Base-by-base conservation (phyloP, 208 protist species). In the Angomonas ambiguus region DNA sequence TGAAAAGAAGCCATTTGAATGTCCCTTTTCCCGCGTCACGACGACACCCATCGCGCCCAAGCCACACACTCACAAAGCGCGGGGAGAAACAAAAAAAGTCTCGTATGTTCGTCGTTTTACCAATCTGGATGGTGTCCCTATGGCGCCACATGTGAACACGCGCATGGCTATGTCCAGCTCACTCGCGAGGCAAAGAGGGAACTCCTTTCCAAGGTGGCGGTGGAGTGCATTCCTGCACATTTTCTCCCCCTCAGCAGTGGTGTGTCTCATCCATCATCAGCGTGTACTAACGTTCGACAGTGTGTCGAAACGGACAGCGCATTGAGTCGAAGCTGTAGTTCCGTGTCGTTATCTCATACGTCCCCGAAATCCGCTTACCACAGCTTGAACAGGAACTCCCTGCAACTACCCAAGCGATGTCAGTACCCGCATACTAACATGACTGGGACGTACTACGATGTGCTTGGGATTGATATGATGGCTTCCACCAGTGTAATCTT, bases 371-470 rank as follows among this genome's bases (percentile, higher is more conserved):
- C n/a, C n/a, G n/a, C n/a, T n/a, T n/a, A n/a, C n/a, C n/a, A n/a
- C n/a, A n/a, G n/a, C n/a, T n/a, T n/a, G n/a, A n/a, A n/a, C n/a
- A n/a, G n/a, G n/a, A n/a, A n/a, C n/a, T 24, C n/a, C 49, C 49
- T 91, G 71, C 77, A 74, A 32, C 77, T 93, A 6, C 87, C 90
- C 0, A 56, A 72, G 49, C 84, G 83, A 68, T 95, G 90, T 79
- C 80, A 76, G 64, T 92, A 91, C 71, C 87, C 90, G 20, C 90
- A 95, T 68, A 67, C 62, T 22, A 30, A 60, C 24, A 84, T 85
- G 20, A 30, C 61, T n/a, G 85, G 84, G n/a, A 92, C 87, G 30
- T 93, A 95, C 74, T 93, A 93, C 75, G 82, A 91, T 67, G 70
- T 91, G 2, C 83, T 95, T 28, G 77, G 74, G 30, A 55, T 95